These are phyloP conservation scores for Marsdenia floribunda DNA, from an alignment of 257 asterid species.

Conservation along the genomic window DNA sequence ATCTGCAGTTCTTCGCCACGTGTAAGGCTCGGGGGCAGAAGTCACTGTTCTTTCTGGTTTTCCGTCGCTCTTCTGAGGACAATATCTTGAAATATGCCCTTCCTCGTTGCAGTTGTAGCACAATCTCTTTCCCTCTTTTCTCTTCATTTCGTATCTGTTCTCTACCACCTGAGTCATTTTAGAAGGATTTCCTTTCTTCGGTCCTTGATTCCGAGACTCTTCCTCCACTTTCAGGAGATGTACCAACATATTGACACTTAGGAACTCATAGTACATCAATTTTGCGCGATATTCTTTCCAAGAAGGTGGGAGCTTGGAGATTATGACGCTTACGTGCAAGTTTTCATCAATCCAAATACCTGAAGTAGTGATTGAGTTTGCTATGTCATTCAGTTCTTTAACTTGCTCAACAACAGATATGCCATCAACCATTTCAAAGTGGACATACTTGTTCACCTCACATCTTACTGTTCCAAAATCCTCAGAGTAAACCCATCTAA, in stretches of 20 bases:
- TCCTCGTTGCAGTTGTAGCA: conserved; percentile 48
- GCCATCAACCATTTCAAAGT: conserved; percentile 62
- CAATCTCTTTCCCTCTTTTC: conserved; percentile 27
- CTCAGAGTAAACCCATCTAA: conserved; percentile 38
- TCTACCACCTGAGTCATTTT: conserved; percentile 17
- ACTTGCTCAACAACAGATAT: conserved; percentile 49
- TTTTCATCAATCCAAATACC: conserved; percentile 60
- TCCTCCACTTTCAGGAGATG: conserved; percentile 51
- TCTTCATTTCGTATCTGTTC: conserved; percentile 20
- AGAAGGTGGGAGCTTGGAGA: conserved; percentile 71
- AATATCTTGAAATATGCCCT: conserved; percentile 43
- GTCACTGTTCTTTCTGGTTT: background rate
- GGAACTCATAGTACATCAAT: conserved; percentile 46
- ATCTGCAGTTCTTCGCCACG: background rate
- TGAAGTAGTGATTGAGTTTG: conserved; percentile 38
- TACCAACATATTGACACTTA: conserved; percentile 39
- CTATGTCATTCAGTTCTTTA: conserved; percentile 50
- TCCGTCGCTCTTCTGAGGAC: conserved; percentile 19
- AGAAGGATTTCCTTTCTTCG: conserved; percentile 19
- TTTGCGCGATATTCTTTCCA: conserved; percentile 55
- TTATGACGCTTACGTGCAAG: conserved; percentile 47
- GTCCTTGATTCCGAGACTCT: conserved; percentile 30
- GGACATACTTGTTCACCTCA: conserved; percentile 50
- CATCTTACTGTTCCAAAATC: conserved; percentile 67
- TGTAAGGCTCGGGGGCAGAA: background rate